Base-by-base conservation (phyloP, 129 eudicot genomes). In the Mikania micrantha region DNA sequence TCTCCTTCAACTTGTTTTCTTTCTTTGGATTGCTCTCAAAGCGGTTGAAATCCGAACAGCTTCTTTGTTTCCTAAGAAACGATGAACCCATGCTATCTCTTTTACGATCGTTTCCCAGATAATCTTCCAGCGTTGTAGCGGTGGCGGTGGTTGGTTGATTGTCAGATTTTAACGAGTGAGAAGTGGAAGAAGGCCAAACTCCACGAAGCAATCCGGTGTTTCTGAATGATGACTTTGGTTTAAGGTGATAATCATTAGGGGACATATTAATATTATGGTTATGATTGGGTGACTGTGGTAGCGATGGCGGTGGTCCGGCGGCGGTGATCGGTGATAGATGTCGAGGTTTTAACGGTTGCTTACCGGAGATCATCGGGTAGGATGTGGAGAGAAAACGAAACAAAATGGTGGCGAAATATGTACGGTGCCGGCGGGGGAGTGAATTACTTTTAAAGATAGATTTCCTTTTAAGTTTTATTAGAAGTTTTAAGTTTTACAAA, bases 121-220 rank as follows among this genome's bases (percentile, higher is more conserved):
- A 66, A 22, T 84, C 82, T 5, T 76, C 88, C 12, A 87, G 81
- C 9, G 86, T 78, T 8, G 80, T 38, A 22, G 49, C 77, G 0
- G 60, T 29, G 21, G 48, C 10, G 4, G 28, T 17, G 52, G 19
- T 5, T 38, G 66, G 57, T 15, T 24, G 32, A 38, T 73, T 38
- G 9, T 64, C 17, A 1, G 72, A 2, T 53, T 64, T 74, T 29
- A 36, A 74, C 64, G 57, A 64, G 34, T 39, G 32, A 42, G 76
- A 53, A 44, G 82, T 52, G 22, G 95, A 67, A 24, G 95, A 74
- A 4, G 96, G 96, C 96, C 96, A 89, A 12, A 88, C 85, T 49
- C 85, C 82, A 13, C 75, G 78, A 13, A 83, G 60, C 19, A 88
- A 81, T 2, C 81, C 84, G 2, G 50, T 52, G 27, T 28, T 39